Evolutionary conservation across 768 basidiomycete genomes (phyloP), one percentile per base, ranked within the genome.

Genomic region (Suillus americanus): DNA sequence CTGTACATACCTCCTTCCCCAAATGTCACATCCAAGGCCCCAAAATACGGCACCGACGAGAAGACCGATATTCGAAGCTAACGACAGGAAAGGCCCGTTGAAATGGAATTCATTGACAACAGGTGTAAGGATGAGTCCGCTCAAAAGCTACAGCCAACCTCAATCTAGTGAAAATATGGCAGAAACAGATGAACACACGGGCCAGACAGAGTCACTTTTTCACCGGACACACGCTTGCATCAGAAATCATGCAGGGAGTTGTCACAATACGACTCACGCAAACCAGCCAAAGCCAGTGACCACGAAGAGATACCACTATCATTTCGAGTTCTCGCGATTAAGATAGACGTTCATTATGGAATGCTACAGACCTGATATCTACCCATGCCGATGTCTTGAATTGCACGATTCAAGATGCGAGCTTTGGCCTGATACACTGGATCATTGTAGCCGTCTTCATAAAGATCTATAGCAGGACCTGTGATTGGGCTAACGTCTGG

Each of bases 351-450:
- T 40, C 2, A 28, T 20, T 5, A 3, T 33, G 45, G 30, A 45
- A 28, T 20, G 43, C 16, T 18, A 63, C 77, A 20, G 56, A 80
- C 83, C 79, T 85, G 85, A 65, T 86, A 86, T 66, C 73, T 81
- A 7, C 85, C 85, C 83, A 86, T 86, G 2, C 85, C 85, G 23
- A 86, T 83, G 40, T 83, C 81, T 69, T 83, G 82, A 51, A 86
- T 77, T 5, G 82, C 78, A 46, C 75, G 74, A 55, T 82, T 83
- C 62, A 86, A 64, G 38, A 85, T 70, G 30, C 74, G 74, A 1
- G 85, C 84, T 68, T 85, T 86, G 0, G 80, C 82, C 53, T 76
- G 78, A 65, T 85, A 86, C 10, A 83, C 75, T 0, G 80, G 83
- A 63, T 85, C 83, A 23, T 73, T 64, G 54, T 78, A 75, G 12